These are phyloP conservation scores for Pichia sp. DNA, from an alignment of 1,139 yeast genomes.

Conservation along the genomic window DNA sequence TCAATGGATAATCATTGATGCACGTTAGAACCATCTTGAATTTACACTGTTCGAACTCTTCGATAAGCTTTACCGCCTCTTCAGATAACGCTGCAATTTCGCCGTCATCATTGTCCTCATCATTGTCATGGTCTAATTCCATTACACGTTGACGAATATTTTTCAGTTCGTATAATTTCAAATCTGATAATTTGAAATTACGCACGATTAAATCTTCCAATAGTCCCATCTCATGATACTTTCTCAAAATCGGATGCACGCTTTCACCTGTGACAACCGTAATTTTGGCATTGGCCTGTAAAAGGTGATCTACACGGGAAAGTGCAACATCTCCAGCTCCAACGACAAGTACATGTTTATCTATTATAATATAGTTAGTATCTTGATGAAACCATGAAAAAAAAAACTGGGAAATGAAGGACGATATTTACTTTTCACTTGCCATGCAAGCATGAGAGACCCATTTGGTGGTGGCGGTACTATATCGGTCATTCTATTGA, in stretches of 20 bases:
- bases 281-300: conserved; percentile 65
- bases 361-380: conserved; percentile 13
- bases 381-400: neutral
- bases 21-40: conserved; percentile 73
- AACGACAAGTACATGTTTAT: conserved; percentile 63
- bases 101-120: conserved; percentile 16
- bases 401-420: neutral
- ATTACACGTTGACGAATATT: conserved; percentile 16
- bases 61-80: conserved; percentile 17
- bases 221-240: conserved; percentile 40
- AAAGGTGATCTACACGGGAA: conserved; percentile 60
- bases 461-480: conserved; percentile 38
- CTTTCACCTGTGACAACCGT: conserved; percentile 51
- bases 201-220: conserved; percentile 40
- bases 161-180: conserved; percentile 45
- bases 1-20: conserved; percentile 63
- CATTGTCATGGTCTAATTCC: conserved; percentile 31
- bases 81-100: neutral
- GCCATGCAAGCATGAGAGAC: conserved; percentile 70
- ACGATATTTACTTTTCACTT: conserved; percentile 43
- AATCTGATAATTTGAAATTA: conserved; percentile 42
- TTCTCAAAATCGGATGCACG: conserved; percentile 42
- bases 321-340: conserved; percentile 85
- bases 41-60: conserved; percentile 35
- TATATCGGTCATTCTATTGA: conserved; percentile 6